Conservation (phyloP, 768 basidiomycete genomes). For the Cystobasidiopsis lactophilus region DNA sequence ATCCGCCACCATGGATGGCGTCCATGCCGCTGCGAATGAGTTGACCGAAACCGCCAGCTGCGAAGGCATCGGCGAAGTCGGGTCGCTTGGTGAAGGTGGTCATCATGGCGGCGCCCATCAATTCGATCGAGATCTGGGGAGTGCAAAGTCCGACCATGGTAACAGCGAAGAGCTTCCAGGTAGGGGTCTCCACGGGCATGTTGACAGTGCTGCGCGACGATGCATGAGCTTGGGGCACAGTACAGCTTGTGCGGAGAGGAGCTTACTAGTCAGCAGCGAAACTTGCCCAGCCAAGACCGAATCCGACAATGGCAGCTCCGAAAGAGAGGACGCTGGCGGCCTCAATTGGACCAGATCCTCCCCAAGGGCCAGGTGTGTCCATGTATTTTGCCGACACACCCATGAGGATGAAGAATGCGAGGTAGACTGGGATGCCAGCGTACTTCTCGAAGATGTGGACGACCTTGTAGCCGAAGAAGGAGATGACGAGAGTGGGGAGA, state of each 20-base stretch:
- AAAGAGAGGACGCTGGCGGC: slow-evolving; percentile 7
- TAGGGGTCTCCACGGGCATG: slow-evolving; percentile 9
- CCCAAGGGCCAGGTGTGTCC: no score
- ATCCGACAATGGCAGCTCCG: slow-evolving; percentile 22
- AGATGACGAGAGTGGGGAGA: slow-evolving; percentile 26
- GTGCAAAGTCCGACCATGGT: not conserved
- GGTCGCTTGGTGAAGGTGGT: slow-evolving; percentile 24
- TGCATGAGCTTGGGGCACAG: not conserved
- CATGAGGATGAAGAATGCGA: not conserved
- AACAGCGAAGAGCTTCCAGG: slow-evolving; percentile 24
- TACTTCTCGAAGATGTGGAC: slow-evolving; percentile 30
- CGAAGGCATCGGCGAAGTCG: slow-evolving; percentile 27
- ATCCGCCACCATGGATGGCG: slow-evolving; percentile 27
- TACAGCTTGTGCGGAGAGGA: no score
- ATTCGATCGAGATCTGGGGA: slow-evolving; percentile 27
- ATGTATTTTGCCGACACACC: not conserved
- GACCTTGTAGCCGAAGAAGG: slow-evolving; percentile 26
- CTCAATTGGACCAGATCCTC: not conserved
- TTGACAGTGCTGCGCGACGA: not conserved
- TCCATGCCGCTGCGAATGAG: not conserved
- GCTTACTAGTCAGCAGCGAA: slow-evolving; percentile 22
- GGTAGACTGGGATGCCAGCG: slow-evolving; percentile 20
- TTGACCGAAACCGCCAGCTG: slow-evolving; percentile 30
- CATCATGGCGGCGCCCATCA: slow-evolving; percentile 32
- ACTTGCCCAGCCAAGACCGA: slow-evolving; percentile 28